These are phyloP conservation scores for Neurospora pannonica DNA, from an alignment of 495 filamentous ascomycete genomes.

Conservation along the genomic window DNA sequence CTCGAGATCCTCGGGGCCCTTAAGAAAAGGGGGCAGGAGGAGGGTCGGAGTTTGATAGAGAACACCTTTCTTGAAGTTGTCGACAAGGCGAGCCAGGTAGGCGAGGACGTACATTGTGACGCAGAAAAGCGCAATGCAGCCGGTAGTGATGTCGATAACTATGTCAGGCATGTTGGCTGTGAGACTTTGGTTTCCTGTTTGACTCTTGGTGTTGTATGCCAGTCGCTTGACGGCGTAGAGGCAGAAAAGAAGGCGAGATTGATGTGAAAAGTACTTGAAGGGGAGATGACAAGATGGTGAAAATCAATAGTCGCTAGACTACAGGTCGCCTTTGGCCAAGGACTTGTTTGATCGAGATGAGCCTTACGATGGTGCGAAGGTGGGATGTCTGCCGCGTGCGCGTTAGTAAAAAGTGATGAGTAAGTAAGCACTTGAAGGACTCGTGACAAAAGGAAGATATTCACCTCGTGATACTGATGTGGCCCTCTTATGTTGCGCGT, in stretches of 20 bases:
- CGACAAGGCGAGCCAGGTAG: not conserved
- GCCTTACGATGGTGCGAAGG: not conserved
- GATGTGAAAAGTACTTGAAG: not conserved
- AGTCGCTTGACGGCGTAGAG: not conserved
- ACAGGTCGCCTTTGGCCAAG: not conserved
- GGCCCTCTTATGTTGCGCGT: not conserved
- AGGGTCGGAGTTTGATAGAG: not conserved
- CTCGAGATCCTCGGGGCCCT: not conserved
- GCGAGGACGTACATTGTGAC: not conserved
- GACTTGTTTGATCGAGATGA: not conserved
- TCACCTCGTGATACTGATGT: not conserved
- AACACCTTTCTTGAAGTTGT: not conserved
- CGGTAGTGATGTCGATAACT: not conserved
- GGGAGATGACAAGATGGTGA: not conserved
- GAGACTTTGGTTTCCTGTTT: not conserved
- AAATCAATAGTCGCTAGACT: not conserved
- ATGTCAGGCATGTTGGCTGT: not conserved
- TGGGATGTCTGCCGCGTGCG: not conserved
- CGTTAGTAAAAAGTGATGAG: not conserved
- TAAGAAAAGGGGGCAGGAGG: not conserved
- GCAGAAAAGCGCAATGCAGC: not conserved
- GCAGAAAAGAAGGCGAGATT: not conserved
- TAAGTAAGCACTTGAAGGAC: not conserved
- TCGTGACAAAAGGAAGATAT: not conserved
- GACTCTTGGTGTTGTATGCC: not conserved